Evolutionary conservation across 805 yeast species (phyloP).

Genomic region (Ogataea thermomethanolica): DNA sequence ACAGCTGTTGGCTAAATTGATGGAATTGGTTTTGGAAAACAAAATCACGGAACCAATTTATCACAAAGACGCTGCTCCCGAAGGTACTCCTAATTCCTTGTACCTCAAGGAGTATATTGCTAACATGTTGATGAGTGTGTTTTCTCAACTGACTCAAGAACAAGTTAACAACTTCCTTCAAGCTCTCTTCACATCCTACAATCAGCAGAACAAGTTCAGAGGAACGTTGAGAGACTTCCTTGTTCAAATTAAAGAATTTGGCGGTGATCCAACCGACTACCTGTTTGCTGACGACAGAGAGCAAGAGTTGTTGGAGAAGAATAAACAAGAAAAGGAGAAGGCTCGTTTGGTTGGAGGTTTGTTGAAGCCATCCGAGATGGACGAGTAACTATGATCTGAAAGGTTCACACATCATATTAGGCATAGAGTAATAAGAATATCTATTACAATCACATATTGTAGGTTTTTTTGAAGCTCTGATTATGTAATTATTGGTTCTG

Average conservation of each 20-base stretch:
- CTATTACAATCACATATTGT: too few species aligned
- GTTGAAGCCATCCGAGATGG: constrained; percentile 91
- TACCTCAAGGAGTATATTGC: constrained; percentile 80
- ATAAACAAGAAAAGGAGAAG: constrained; percentile 66
- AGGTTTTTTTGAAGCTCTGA: too few species aligned
- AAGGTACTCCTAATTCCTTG: constrained; percentile 76
- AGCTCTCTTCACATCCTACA: constrained; percentile 71
- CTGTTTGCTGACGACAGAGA: constrained; percentile 92
- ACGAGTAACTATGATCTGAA: constrained; percentile 41
- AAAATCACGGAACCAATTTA: constrained; percentile 77
- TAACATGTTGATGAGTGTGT: constrained; percentile 79
- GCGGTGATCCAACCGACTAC: constrained; percentile 94
- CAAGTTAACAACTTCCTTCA: constrained; percentile 80
- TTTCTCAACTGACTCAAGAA: constrained; percentile 81
- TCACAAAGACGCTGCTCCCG: constrained; percentile 74
- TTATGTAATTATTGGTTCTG: too few species aligned
- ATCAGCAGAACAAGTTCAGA: constrained; percentile 71
- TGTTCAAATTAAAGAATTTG: constrained; percentile 92
- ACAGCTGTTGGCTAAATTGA: constrained; percentile 75
- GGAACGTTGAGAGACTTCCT: constrained; percentile 90
- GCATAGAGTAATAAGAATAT: background rate
- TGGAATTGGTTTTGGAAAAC: constrained; percentile 75
- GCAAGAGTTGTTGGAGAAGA: constrained; percentile 65
- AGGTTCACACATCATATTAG: background rate
- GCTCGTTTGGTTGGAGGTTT: constrained; percentile 90